Evolutionary conservation across 2,329 filamentous ascomycete genomes (phyloP).

Genomic region (Aureobasidium mangrovei): DNA sequence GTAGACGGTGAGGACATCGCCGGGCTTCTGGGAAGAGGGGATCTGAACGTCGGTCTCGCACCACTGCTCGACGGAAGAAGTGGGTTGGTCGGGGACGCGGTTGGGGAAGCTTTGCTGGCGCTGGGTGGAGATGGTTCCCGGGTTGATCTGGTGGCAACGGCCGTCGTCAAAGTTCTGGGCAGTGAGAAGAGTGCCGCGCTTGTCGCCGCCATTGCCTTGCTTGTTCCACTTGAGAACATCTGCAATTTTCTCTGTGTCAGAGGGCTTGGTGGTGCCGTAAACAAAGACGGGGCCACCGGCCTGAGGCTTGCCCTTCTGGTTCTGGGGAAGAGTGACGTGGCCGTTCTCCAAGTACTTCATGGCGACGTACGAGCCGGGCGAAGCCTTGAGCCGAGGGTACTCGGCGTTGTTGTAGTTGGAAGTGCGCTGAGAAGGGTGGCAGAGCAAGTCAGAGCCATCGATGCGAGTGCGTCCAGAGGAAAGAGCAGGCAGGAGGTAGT

Average conservation of each 20-base stretch:
- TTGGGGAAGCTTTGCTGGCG: slow-evolving; percentile 52
- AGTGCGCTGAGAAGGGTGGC: slow-evolving; percentile 54
- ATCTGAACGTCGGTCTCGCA: slow-evolving; percentile 78
- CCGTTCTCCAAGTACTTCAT: slow-evolving; percentile 45
- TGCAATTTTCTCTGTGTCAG: slow-evolving; percentile 48
- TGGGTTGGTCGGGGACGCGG: slow-evolving; percentile 41
- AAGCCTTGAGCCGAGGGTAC: slow-evolving; percentile 54
- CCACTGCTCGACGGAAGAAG: slow-evolving; percentile 47
- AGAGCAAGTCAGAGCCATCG: slow-evolving; percentile 49
- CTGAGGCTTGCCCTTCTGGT: slow-evolving; percentile 34
- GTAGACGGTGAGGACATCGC: slow-evolving; percentile 69
- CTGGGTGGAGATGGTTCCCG: slow-evolving; percentile 45
- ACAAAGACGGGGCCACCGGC: slow-evolving; percentile 40
- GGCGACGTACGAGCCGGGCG: slow-evolving; percentile 39
- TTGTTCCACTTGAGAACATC: slow-evolving; percentile 72
- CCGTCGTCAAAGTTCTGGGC: slow-evolving; percentile 81
- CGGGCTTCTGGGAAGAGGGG: slow-evolving; percentile 54
- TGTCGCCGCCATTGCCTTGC: slow-evolving; percentile 72
- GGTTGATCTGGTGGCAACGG: slow-evolving; percentile 75
- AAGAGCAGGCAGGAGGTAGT: slow-evolving; percentile 51
- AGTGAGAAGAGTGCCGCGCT: slow-evolving; percentile 64
- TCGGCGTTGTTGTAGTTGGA: slow-evolving; percentile 39
- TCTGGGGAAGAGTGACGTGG: slow-evolving; percentile 37
- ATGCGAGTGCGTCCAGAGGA: slow-evolving; percentile 38
- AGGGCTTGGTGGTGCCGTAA: slow-evolving; percentile 41